Evolutionary conservation across 2,329 filamentous ascomycete genomes (phyloP).

Genomic region (Aspergillus sp.): DNA sequence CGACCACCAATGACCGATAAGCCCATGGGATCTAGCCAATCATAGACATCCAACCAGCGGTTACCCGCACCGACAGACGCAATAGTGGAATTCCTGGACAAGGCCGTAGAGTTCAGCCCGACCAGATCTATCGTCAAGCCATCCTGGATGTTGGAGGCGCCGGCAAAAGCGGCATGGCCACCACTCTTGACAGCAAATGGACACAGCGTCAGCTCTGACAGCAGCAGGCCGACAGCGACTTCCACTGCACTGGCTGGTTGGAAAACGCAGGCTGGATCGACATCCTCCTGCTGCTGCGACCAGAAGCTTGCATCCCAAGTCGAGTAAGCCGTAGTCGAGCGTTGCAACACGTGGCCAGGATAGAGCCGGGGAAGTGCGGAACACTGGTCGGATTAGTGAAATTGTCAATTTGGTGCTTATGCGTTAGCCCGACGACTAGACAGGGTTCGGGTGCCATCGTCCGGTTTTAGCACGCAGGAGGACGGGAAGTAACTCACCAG

Average conservation of each 20-base stretch:
- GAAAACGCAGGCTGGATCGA: slow-evolving; percentile 39
- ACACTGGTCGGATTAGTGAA: slow-evolving; percentile 13
- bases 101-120: slow-evolving; percentile 30
- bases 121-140: slow-evolving; percentile 40
- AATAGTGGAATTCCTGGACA: slow-evolving; percentile 31
- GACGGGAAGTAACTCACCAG: not conserved
- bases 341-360: slow-evolving; percentile 17
- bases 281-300: slow-evolving; percentile 40
- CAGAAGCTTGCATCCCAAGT: slow-evolving; percentile 33
- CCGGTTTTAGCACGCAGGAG: not conserved
- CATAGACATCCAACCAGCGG: slow-evolving; percentile 39
- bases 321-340: slow-evolving; percentile 21
- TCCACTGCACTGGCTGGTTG: slow-evolving; percentile 31
- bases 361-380: slow-evolving; percentile 17
- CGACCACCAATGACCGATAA: slow-evolving; percentile 40
- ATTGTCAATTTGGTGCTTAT: not conserved
- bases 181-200: slow-evolving; percentile 60
- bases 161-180: slow-evolving; percentile 60
- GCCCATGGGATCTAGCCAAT: slow-evolving; percentile 31
- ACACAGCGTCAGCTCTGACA: slow-evolving; percentile 35
- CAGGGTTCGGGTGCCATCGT: not conserved
- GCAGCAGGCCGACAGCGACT: slow-evolving; percentile 34
- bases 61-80: slow-evolving; percentile 38
- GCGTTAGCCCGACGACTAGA: not conserved
- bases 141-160: slow-evolving; percentile 53